Evolutionary conservation across 192 early-diverging fungal genomes (phyloP).

Genomic region (Nowakowskiella sp.): DNA sequence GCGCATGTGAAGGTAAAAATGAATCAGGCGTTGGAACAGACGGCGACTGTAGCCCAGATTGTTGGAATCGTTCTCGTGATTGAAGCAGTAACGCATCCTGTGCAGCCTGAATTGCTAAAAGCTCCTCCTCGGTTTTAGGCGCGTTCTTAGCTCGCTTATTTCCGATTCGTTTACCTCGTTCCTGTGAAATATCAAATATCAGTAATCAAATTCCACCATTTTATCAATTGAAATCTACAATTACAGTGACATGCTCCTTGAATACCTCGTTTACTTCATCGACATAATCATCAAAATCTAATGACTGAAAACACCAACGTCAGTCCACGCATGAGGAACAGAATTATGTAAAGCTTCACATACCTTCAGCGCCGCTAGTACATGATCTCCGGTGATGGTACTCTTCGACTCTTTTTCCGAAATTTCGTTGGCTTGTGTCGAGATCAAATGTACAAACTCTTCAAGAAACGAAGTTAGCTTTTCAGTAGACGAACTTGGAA

Average conservation of each 20-base stretch:
- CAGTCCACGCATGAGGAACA: background rate
- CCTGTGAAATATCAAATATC: no score
- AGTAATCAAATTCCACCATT: no score
- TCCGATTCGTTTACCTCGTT: no score
- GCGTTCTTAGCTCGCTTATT: no score
- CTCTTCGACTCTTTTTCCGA: conserved; percentile 95
- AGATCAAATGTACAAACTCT: conserved; percentile 95
- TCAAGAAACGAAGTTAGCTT: background rate
- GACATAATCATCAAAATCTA: conserved; percentile 91
- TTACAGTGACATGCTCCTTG: conserved; percentile 68
- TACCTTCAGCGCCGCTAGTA: conserved; percentile 77
- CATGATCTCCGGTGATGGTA: conserved; percentile 96
- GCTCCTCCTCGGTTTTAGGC: no score
- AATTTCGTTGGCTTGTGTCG: conserved; percentile 89
- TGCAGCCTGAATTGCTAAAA: no score
- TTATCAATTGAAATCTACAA: no score
- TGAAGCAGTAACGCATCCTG: no score
- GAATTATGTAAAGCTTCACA: background rate
- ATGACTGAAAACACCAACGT: conserved; percentile 27
- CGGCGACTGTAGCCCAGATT: no score
- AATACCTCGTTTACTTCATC: conserved; percentile 78
- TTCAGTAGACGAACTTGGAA: conserved; percentile 5
- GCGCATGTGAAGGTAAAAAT: no score
- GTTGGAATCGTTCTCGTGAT: no score
- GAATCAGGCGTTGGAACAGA: no score